Base-by-base conservation (phyloP, 805 yeast genomes). In the Saccharomycopsis selenospora region DNA sequence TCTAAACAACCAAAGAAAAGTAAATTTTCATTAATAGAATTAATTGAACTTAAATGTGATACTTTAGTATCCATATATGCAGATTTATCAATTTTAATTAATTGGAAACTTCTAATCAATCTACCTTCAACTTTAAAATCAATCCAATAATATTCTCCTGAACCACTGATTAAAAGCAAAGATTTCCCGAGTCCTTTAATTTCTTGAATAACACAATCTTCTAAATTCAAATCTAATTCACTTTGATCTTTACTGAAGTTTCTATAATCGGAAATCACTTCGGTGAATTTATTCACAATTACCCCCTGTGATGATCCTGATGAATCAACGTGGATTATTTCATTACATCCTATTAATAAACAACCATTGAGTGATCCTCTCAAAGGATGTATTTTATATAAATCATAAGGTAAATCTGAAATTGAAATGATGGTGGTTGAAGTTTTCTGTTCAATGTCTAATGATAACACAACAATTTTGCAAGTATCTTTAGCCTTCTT, bases 261-360 rank as follows among this genome's bases (percentile, higher is more conserved):
- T 20, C 51, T 28, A 43, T 43, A 52, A 18, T 44, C 45, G 6
- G 55, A 46, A 22, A 26, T 46, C n/a, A 13, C 18, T 6, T 28
- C 17, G 7, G 54, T 45, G 28, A 43, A 53, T 25, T 53, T 30
- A 24, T 53, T 53, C 24, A 40, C 41, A 1, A 46, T 44, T 3
- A 50, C 14, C 6, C 56, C 56, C 25, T 42, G 54, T 5, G 52
- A 45, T 3, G 53, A 43, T 2, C 95, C 95, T 2, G 87, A 76
- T 26, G 86, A 79, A 59, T 90, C 96, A 14, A 88, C 75, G 63
- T 86, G 90, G 8, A 87, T 66, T 6, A 90, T 56, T 57, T 83
- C 85, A 60, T 90, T 89, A 29, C 83, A 73, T 1, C 97, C 96
- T 2, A 86, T 47, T 3, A 77, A 56, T 4, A 89, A 64, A 42